Conservation (phyloP, 768 basidiomycete genomes). For the Boletus rufocinnamomeus region DNA sequence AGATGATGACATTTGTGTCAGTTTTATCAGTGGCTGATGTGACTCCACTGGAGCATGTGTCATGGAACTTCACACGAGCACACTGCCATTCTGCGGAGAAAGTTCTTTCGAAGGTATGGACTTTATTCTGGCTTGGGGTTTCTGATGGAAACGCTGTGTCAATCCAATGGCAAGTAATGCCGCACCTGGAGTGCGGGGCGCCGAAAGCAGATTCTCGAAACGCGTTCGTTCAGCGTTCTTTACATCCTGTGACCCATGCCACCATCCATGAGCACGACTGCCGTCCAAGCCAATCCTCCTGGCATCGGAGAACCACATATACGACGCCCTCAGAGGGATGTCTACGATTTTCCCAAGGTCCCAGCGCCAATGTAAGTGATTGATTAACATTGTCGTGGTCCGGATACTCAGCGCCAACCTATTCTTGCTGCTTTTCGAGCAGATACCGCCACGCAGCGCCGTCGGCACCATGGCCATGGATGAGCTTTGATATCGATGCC, state of each 20-base stretch:
- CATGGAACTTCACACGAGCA: not conserved
- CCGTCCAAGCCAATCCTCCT: not conserved
- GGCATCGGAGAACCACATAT: not conserved
- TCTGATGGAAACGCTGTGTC: constrained; percentile 21
- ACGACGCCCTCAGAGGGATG: not conserved
- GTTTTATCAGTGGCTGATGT: not conserved
- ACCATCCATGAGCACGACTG: constrained; percentile 11
- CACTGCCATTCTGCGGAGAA: constrained; percentile 19
- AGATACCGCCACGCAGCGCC: constrained; percentile 40
- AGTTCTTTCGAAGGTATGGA: constrained; percentile 12
- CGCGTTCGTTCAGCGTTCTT: not conserved
- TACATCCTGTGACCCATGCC: not conserved
- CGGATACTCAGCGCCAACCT: not conserved
- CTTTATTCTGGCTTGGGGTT: constrained; percentile 5
- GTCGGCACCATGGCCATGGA: constrained; percentile 44
- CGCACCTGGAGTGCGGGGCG: not conserved
- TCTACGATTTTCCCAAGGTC: constrained; percentile 9
- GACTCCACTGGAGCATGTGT: not conserved
- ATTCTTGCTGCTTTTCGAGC: not conserved
- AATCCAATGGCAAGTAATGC: not conserved
- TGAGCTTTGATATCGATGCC: constrained; percentile 30
- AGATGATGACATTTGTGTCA: not conserved
- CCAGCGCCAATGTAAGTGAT: constrained; percentile 28
- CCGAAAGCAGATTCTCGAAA: not conserved
- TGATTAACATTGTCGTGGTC: not conserved